A percentile compares a stretch with the other conserved stretches of the same genome.
phyloP scores from a whole-genome alignment of 75 land plant genomes.

The Chamaecyparis obtusa region DNA sequence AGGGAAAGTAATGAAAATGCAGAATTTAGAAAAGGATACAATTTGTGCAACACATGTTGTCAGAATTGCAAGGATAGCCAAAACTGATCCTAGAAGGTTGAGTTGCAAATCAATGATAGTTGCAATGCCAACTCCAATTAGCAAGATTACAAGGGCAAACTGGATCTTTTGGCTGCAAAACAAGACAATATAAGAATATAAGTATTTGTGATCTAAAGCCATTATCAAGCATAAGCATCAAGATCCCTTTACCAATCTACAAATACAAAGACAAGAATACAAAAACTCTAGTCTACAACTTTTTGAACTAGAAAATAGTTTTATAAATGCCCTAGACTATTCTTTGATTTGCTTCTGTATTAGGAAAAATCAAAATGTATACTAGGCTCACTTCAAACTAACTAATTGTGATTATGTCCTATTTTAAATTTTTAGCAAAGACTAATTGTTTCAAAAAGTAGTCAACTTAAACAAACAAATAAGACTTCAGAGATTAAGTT shows the following conservation, averaged over 20 bases:
- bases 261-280: background rate
- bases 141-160: constrained; percentile 68
- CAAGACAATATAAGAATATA: background rate
- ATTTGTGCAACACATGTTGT: constrained; percentile 97
- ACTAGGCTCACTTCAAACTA: background rate
- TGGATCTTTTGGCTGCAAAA: constrained; percentile 75
- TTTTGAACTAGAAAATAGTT: background rate
- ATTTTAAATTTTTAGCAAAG: background rate
- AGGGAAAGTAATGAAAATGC: background rate
- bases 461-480: background rate
- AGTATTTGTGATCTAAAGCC: background rate
- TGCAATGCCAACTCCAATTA: constrained; percentile 93
- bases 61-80: constrained; percentile 82
- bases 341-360: background rate
- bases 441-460: background rate
- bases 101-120: constrained; percentile 94
- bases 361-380: background rate
- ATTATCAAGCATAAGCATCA: background rate
- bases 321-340: background rate
- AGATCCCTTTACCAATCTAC: background rate
- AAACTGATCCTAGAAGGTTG: constrained; percentile 78
- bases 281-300: background rate
- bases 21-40: constrained; percentile 62
- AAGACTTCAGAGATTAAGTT: background rate
- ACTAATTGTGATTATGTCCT: background rate